Base-by-base conservation (phyloP, 2,329 filamentous ascomycete species). In the Pestalotiopsis sp. region DNA sequence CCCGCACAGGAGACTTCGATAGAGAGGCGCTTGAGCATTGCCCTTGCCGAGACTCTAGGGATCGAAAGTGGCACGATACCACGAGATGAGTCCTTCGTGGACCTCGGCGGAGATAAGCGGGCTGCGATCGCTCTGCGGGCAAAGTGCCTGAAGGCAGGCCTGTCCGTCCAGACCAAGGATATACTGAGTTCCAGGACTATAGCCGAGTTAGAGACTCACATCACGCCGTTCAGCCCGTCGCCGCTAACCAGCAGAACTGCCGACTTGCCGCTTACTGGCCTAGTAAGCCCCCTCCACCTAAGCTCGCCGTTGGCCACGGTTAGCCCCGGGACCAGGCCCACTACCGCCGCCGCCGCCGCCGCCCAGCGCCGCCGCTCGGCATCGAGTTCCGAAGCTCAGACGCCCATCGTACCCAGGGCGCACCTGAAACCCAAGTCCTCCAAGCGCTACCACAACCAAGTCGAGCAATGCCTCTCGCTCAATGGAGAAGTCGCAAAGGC, bases 121-220 rank as follows among this genome's bases (percentile, higher is more conserved):
- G 72, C 76, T n/a, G 81, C 80, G 10, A 71, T 68, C 26, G 74
- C 76, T 14, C 71, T 82, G 13, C 72, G 76, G 40, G 75, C 73
- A 48, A 75, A 70, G n/a, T 82, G 79, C 67, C 74, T 79, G 73
- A 73, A 72, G 59, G 73, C 77, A n/a, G 80, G 80, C 35, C 73
- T 82, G 60, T 72, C 74, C 3, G 71, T 82, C 3, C 77, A 74
- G 48, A 75, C 77, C 2, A 75, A 78, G 61, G 83, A 84, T 66
- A 81, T 84, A 61, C 75, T 84, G 66, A 77, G 74, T 52, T 83
- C 81, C 72, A 77, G 76, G 62, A 84, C 79, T 3, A 73, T 85
- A 55, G 79, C 82, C 64, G 83, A 85, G 70, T 75, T 84, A 24
- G 81, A 84, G 72, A 81, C 79, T 1, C 78, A 78, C 68, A 75